Evolutionary conservation across 108 stramenopile species (phyloP).

Genomic region (Aurantiochytrium sp.): DNA sequence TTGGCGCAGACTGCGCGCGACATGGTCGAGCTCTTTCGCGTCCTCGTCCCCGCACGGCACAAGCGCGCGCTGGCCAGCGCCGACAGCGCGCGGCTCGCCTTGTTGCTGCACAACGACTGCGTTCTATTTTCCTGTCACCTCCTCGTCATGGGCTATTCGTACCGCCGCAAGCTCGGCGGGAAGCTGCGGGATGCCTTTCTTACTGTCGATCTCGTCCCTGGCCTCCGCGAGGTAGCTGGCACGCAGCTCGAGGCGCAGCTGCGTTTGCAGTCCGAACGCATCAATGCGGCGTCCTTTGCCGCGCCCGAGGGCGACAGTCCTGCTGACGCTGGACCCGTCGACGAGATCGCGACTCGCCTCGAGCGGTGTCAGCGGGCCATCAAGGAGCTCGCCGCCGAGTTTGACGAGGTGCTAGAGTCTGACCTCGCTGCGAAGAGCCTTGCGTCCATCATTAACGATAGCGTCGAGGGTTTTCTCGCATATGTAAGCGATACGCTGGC

Average conservation of each 20-base stretch:
- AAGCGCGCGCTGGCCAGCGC: not conserved
- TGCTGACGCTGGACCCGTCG: not conserved
- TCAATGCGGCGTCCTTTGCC: not conserved
- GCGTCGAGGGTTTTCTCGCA: not conserved
- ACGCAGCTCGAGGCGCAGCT: not conserved
- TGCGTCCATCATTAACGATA: not conserved
- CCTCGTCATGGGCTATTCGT: not conserved
- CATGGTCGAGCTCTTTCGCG: not conserved
- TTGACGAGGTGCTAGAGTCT: not conserved
- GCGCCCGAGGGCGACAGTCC: no score
- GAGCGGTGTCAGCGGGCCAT: not conserved
- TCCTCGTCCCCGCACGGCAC: not conserved
- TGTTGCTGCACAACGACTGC: constrained; percentile 18
- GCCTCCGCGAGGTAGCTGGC: not conserved
- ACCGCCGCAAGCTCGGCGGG: not conserved
- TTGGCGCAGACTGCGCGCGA: not conserved
- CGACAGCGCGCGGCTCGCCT: not conserved
- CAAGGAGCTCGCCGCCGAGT: not conserved
- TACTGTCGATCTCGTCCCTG: not conserved
- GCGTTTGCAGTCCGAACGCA: not conserved
- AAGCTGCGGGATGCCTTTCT: not conserved
- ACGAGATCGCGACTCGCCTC: not conserved
- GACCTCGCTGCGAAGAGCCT: not conserved
- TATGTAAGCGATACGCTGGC: not conserved
- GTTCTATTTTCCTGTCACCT: not conserved